These are phyloP conservation scores for Gossypium turneri DNA, from an alignment of 345 rosid species.

Conservation along the genomic window DNA sequence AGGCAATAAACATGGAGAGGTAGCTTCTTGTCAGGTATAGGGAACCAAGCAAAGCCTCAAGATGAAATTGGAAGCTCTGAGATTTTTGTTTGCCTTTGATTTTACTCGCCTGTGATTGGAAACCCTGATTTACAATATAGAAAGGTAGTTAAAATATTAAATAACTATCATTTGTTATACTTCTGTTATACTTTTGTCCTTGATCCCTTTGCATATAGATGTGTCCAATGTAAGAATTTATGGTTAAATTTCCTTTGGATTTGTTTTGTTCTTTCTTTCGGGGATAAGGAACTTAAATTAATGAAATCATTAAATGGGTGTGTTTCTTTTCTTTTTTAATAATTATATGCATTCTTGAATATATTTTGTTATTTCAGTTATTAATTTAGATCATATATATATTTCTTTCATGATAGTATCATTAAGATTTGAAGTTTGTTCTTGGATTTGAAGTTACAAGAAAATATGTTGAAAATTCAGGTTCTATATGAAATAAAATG, in stretches of 20 bases:
- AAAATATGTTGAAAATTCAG: too few relatives aligned
- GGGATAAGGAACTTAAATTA: background rate
- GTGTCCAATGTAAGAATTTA: background rate
- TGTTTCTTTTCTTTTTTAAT: too few relatives aligned
- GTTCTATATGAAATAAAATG: too few relatives aligned
- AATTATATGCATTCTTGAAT: too few relatives aligned
- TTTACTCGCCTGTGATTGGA: slow-evolving; percentile 37
- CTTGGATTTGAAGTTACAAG: too few relatives aligned
- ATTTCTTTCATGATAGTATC: too few relatives aligned
- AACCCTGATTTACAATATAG: slow-evolving; percentile 43
- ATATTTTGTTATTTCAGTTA: too few relatives aligned
- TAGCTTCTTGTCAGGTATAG: slow-evolving; percentile 16
- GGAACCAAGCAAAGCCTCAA: slow-evolving; percentile 7
- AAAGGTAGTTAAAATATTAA: slow-evolving; percentile 29
- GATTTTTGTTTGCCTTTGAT: slow-evolving; percentile 19
- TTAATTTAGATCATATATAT: background rate
- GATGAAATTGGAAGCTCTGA: slow-evolving; percentile 24
- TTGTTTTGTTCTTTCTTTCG: background rate
- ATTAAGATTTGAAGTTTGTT: too few relatives aligned
- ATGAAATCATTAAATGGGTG: too few relatives aligned
- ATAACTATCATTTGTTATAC: slow-evolving; percentile 4
- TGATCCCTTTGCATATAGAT: background rate
- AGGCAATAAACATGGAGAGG: slow-evolving; percentile 27
- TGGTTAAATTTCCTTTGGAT: slow-evolving; percentile 9
- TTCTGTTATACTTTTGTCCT: background rate